Percentiles rank a stretch among this genome's conserved stretches.
phyloP scores from a whole-genome alignment of 192 early-diverging fungal species.

The Coemansia pectinata region DNA sequence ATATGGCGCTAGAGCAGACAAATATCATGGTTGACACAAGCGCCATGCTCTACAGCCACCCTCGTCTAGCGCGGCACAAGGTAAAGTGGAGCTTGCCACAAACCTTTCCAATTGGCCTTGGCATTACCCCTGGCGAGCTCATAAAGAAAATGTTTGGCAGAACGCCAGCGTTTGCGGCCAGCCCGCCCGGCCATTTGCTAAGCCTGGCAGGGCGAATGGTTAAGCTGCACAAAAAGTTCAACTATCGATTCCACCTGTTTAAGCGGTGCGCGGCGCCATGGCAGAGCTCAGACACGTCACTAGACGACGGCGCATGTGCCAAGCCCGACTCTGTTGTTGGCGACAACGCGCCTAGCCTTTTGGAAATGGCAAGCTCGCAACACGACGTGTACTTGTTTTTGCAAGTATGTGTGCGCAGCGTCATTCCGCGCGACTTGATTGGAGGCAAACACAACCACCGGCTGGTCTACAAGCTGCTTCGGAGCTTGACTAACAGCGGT shows the following conservation, averaged over 20 bases:
- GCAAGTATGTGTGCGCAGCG: slow-evolving; percentile 49
- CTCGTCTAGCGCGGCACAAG: slow-evolving; percentile 6
- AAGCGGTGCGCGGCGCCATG: slow-evolving; percentile 54
- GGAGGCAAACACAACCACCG: slow-evolving; percentile 62
- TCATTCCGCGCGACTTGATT: slow-evolving; percentile 66
- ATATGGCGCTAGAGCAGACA: slow-evolving; percentile 6
- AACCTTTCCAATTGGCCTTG: slow-evolving; percentile 26
- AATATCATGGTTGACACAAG: slow-evolving; percentile 14
- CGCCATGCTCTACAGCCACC: slow-evolving; percentile 31
- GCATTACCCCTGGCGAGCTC: slow-evolving; percentile 7
- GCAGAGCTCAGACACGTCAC: slow-evolving; percentile 19
- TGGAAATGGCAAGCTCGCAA: slow-evolving; percentile 21
- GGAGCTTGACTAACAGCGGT: slow-evolving; percentile 57
- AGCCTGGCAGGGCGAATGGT: slow-evolving; percentile 48
- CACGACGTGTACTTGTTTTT: slow-evolving; percentile 55
- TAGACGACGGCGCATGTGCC: not conserved
- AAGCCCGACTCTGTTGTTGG: not conserved
- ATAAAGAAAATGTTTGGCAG: slow-evolving; percentile 19
- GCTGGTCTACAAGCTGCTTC: slow-evolving; percentile 59
- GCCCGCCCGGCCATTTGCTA: slow-evolving; percentile 24
- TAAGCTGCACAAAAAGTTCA: slow-evolving; percentile 41
- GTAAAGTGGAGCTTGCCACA: slow-evolving; percentile 22
- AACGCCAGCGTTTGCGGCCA: not conserved
- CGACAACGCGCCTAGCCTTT: slow-evolving; percentile 3
- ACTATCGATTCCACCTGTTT: slow-evolving; percentile 49